Evolutionary conservation across 1,284 basidiomycete species (phyloP), one percentile per base, ranked within the genome.

Genomic region (Puccinia triticina): DNA sequence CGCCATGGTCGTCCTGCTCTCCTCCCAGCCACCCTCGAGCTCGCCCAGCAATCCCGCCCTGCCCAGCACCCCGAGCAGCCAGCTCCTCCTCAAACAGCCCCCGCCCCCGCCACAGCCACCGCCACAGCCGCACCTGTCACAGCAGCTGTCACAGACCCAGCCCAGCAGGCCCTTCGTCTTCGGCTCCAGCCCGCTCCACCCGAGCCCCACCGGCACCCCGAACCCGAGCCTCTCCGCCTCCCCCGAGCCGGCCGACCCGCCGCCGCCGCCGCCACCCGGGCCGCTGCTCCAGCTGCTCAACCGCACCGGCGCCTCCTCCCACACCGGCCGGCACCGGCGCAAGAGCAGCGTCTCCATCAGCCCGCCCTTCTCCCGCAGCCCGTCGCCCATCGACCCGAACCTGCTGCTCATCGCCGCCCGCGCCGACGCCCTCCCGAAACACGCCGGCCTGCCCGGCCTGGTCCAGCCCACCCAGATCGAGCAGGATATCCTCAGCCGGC

Each of bases 321-420:
- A 72, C 69, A 72, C 16, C 46, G 69, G 50, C 14, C 64, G 66
- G n/a, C 77, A 79, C 59, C 64, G 64, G 0, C 67, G 77, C 16
- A 79, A 79, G 55, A 69, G 64, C 34, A 79, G 77, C 48, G 77
- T 79, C 64, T 79, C 77, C 23, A 79, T 79, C 26, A 79, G 66
- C 43, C 66, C 77, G 8, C 69, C 69, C 69, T 72, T 72, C 69
- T 72, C 69, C 32, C 69, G 69, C n/a, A 64, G 18, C 40, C 76
- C 46, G 8, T 77, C 59, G 4, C 37, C 59, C 61, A 48, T 77
- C 76, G 32, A 43, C 61, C 34, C 59, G 37, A 77, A 18, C 64
- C 37, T 46, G 21, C 12, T 32, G 59, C 1, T 48, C 23, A 77
- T 40, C 74, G 21, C 37, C 23, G 40, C 40, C 40, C n/a, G 43